These are phyloP conservation scores for Patellifolia procumbens DNA, from an alignment of 179 eudicot genomes.

Conservation along the genomic window DNA sequence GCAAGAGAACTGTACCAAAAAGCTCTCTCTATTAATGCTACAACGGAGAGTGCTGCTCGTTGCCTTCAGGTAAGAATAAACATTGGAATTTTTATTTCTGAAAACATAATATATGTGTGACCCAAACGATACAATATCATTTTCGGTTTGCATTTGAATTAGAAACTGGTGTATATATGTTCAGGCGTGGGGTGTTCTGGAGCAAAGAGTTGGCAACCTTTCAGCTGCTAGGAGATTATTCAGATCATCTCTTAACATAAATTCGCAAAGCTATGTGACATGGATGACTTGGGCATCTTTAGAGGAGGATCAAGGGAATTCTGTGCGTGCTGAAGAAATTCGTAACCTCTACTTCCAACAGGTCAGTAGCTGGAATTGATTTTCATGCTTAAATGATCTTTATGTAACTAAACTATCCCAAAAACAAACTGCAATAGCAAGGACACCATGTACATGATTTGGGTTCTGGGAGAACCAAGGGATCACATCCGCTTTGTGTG, in stretches of 20 bases:
- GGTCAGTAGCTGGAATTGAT: constrained; percentile 38
- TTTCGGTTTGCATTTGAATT: neutral
- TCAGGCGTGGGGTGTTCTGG: constrained; percentile 98
- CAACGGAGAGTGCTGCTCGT: constrained; percentile 87
- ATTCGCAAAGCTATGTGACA: constrained; percentile 91
- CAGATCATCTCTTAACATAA: constrained; percentile 82
- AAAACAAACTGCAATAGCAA: neutral
- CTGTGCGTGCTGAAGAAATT: constrained; percentile 90
- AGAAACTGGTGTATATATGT: constrained; percentile 12
- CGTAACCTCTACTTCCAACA: constrained; percentile 94
- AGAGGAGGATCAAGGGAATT: constrained; percentile 89
- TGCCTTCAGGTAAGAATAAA: constrained; percentile 74
- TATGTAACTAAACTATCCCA: neutral
- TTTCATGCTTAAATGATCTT: neutral
- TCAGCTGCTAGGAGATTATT: constrained; percentile 92
- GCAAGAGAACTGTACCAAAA: constrained; percentile 82
- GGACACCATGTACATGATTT: neutral
- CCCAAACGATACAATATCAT: too few species aligned
- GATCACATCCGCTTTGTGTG: too few species aligned
- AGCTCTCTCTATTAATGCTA: constrained; percentile 68
- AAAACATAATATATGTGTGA: neutral
- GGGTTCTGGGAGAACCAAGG: neutral
- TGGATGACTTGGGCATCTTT: constrained; percentile 99
- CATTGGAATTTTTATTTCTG: neutral
- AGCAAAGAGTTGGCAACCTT: constrained; percentile 88